A percentile compares a stretch with the other conserved stretches of the same genome.
phyloP scores from a whole-genome alignment of 2,329 filamentous ascomycete genomes.

The Calonectria henricotiae region DNA sequence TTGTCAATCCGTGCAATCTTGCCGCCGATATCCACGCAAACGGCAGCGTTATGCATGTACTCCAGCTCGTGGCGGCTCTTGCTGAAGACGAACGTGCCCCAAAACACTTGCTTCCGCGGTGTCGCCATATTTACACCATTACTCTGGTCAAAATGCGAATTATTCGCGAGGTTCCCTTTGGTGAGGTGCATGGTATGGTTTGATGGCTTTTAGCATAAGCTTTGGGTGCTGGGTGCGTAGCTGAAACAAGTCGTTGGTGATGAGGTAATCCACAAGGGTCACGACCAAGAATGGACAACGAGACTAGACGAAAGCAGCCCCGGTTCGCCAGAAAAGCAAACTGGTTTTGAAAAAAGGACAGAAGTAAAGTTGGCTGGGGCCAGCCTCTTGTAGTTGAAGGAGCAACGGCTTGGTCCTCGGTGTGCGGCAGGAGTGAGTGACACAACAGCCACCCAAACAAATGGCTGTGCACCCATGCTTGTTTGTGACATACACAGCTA shows the following conservation, averaged over 20 bases:
- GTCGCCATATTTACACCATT: slow-evolving; percentile 36
- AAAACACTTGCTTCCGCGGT: slow-evolving; percentile 64
- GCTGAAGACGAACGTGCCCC: slow-evolving; percentile 72
- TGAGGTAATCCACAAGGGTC: neutral
- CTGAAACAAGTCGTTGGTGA: neutral
- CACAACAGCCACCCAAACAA: neutral
- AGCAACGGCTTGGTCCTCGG: neutral
- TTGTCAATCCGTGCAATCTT: slow-evolving; percentile 67
- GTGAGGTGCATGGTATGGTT: slow-evolving; percentile 7
- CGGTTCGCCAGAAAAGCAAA: neutral
- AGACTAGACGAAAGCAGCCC: neutral
- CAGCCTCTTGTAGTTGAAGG: slow-evolving; percentile 21
- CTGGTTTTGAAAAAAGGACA: neutral
- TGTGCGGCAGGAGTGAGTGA: neutral
- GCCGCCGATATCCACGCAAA: slow-evolving; percentile 68
- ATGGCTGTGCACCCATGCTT: neutral
- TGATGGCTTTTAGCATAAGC: neutral
- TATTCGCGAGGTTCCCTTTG: neutral
- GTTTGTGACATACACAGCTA: neutral
- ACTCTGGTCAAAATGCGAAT: neutral
- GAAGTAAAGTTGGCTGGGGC: neutral
- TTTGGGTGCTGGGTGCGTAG: neutral
- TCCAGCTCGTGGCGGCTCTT: slow-evolving; percentile 66
- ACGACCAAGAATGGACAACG: neutral
- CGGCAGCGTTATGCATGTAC: slow-evolving; percentile 67